These are phyloP conservation scores for Cinchona pubescens DNA, from an alignment of 257 asterid genomes.

Conservation along the genomic window DNA sequence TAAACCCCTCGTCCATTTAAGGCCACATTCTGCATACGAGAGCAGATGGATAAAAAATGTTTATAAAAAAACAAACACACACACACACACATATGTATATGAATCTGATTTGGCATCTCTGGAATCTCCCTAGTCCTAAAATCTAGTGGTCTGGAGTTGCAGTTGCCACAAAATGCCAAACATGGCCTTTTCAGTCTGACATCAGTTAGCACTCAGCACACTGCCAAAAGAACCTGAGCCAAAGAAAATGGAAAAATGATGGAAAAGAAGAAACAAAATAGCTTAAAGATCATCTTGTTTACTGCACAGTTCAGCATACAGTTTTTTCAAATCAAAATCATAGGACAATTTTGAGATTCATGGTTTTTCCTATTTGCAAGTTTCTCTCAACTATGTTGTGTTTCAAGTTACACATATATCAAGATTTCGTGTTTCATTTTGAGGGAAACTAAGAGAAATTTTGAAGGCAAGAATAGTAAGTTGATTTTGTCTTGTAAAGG, in stretches of 20 bases:
- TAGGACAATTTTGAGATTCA: background rate
- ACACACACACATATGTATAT: background rate
- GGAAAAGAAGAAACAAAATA: background rate
- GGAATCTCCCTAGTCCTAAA: too few species aligned
- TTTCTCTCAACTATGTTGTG: background rate
- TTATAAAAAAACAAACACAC: background rate
- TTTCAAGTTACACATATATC: background rate
- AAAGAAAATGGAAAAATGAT: background rate
- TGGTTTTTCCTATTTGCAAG: background rate
- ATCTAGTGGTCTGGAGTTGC: slow-evolving; percentile 1
- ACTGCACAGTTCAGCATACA: background rate
- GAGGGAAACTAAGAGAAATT: background rate
- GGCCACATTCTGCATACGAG: slow-evolving; percentile 5
- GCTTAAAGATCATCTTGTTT: background rate
- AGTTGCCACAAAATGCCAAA: background rate
- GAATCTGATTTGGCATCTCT: background rate
- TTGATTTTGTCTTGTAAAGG: slow-evolving; percentile 6
- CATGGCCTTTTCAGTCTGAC: background rate
- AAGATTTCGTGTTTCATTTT: background rate
- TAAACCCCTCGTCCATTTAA: background rate
- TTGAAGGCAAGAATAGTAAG: background rate
- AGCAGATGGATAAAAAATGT: background rate
- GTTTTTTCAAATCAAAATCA: background rate
- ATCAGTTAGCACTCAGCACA: background rate
- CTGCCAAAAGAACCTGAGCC: background rate